These are phyloP conservation scores for Cupressus sempervirens DNA, from an alignment of 75 land plant genomes.

Conservation along the genomic window DNA sequence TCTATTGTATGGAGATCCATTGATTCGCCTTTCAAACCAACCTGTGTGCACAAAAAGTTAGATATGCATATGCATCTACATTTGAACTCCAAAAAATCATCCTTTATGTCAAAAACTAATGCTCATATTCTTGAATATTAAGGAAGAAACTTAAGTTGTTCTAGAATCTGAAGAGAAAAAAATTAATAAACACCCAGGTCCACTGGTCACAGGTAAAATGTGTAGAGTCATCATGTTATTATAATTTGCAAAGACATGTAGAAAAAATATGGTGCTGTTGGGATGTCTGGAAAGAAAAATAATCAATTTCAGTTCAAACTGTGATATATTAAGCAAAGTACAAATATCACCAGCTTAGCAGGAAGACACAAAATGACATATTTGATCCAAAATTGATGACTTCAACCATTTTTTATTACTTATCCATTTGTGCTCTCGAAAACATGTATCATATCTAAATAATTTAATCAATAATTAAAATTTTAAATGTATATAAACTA, in stretches of 20 bases:
- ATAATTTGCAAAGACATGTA: not conserved
- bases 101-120: not conserved
- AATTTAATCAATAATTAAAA: not conserved
- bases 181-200: not conserved
- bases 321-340: not conserved
- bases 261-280: not conserved
- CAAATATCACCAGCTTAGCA: not conserved
- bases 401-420: not conserved
- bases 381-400: not conserved
- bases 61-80: not conserved
- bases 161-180: not conserved
- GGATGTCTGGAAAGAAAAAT: not conserved
- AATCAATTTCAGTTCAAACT: not conserved
- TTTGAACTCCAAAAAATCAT: not conserved
- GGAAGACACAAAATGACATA: not conserved
- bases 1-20: slow-evolving; percentile 45
- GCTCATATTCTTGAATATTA: not conserved
- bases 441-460: not conserved
- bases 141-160: not conserved
- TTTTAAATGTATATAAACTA: not conserved
- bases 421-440: not conserved
- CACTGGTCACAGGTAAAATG: not conserved
- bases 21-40: slow-evolving; percentile 68
- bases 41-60: slow-evolving; percentile 24
- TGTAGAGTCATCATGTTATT: not conserved